Evolutionary conservation across 148 eudicot species (phyloP).

Genomic region (Hydrangea macrophylla): DNA sequence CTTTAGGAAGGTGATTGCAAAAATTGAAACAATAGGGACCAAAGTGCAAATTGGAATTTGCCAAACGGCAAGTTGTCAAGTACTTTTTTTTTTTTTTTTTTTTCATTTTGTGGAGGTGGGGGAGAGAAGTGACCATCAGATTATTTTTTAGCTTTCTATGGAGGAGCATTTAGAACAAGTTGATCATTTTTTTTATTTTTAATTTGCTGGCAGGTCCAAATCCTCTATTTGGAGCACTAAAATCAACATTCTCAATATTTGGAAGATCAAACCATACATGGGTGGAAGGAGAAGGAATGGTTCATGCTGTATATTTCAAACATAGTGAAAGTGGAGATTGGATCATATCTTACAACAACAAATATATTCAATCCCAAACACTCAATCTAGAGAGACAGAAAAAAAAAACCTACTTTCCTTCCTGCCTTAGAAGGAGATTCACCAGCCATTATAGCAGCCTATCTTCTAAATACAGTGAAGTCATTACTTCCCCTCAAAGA

Average conservation of each 20-base stretch:
- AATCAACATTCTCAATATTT: background rate
- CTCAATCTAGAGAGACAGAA: slow-evolving; percentile 12
- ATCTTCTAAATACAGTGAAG: slow-evolving; percentile 14
- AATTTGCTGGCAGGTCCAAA: background rate
- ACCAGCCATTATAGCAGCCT: background rate
- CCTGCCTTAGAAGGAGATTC: slow-evolving; percentile 21
- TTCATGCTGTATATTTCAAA: slow-evolving; percentile 10
- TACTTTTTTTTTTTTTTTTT: no score
- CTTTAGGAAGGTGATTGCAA: no score
- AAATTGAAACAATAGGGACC: no score
- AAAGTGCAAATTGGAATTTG: no score
- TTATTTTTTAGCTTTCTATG: no score
- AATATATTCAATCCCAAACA: slow-evolving; percentile 14
- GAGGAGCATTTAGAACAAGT: no score
- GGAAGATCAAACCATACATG: slow-evolving; percentile 8
- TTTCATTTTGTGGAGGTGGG: no score
- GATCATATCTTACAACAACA: slow-evolving; percentile 14
- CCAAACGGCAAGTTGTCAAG: no score
- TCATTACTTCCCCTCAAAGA: background rate
- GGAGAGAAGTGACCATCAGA: no score
- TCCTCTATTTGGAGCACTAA: slow-evolving; percentile 12
- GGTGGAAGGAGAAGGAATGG: slow-evolving; percentile 16
- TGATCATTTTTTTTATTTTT: background rate
- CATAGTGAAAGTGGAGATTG: background rate
- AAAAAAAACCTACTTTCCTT: slow-evolving; percentile 16